These are phyloP conservation scores for Pyrenophora seminiperda DNA, from an alignment of 2,329 filamentous ascomycete species.

Conservation along the genomic window DNA sequence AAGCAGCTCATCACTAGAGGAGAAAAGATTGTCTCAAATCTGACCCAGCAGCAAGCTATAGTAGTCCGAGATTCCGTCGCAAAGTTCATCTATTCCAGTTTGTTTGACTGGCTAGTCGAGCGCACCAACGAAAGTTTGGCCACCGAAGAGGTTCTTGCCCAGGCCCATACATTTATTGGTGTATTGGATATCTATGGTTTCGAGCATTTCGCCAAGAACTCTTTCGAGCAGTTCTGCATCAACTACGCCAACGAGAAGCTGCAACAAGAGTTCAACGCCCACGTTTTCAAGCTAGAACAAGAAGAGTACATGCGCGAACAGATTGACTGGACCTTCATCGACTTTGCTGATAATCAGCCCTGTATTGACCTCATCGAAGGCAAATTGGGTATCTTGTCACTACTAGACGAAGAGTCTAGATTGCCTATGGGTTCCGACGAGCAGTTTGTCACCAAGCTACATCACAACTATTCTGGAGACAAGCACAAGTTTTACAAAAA, in stretches of 20 bases:
- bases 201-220: slow-evolving; percentile 99
- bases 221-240: slow-evolving; percentile 99
- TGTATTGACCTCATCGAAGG: slow-evolving; percentile 99
- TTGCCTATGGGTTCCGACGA: slow-evolving; percentile 97
- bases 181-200: slow-evolving; percentile 99
- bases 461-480: slow-evolving; percentile 86
- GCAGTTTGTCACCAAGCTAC: slow-evolving; percentile 93
- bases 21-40: slow-evolving; percentile 95
- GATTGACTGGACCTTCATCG: slow-evolving; percentile 99
- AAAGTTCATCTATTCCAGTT: slow-evolving; percentile 97
- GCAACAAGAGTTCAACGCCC: slow-evolving; percentile 98
- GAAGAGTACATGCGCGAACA: slow-evolving; percentile 95
- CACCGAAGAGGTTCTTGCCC: slow-evolving; percentile 80
- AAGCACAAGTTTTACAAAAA: slow-evolving; percentile 99
- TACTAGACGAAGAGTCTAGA: slow-evolving; percentile 94
- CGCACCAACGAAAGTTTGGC: slow-evolving; percentile 91
- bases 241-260: slow-evolving; percentile 99
- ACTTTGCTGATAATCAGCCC: slow-evolving; percentile 98
- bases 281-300: slow-evolving; percentile 98
- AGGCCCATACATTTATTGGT: slow-evolving; percentile 90
- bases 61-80: slow-evolving; percentile 97
- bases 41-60: slow-evolving; percentile 89
- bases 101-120: slow-evolving; percentile 99
- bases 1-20: slow-evolving; percentile 96
- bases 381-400: slow-evolving; percentile 87